Evolutionary conservation across 2,329 filamentous ascomycete species (phyloP), one percentile per base, ranked within the genome.

Genomic region (Dendryphion nanum): DNA sequence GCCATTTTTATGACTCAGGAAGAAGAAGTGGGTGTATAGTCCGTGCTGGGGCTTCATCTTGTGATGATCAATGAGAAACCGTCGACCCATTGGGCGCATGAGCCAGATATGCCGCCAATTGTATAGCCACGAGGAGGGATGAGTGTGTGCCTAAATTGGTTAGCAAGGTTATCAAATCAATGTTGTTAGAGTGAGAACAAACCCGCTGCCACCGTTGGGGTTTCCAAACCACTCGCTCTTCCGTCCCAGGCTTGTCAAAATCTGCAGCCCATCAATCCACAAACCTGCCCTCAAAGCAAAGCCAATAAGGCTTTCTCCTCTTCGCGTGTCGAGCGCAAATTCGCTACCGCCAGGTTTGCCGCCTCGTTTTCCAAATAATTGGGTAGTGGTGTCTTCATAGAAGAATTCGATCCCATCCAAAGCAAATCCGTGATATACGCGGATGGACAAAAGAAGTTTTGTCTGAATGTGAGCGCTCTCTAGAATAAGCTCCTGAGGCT

Each of bases 341-440:
- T 82, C 78, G 55, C 85, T 82, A 2, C 84, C 83, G 3, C 81
- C 81, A 17, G 76, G 68, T 46, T 83, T 83, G 6, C 84, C 86
- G 10, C 85, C 85, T 38, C 78, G 75, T 57, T 88, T 90, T 28
- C 93, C 93, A 71, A 98, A 94, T 3, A 96, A 65, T 60, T 96
- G 89, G 38, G 76, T 85, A 1, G 86, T 85, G 13, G 79, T 77
- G 63, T 97, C 89, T 56, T 97, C 91, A 59, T 95, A 97, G 42
- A 86, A 75, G 65, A 98, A 97, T 63, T 97, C 91, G 15, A 98
- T 66, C 0, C 93, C 93, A 61, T 95, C 85, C 10, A 97, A 60
- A 4, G 84, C 84, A 41, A 75, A 72, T 2, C 86, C 89, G 53
- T 89, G 83, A 57, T 89, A 94, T 12, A 95, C 75, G 42, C 81